Percentiles rank a stretch among this genome's conserved stretches.
These are phyloP conservation scores for Citrus reticulata DNA, from an alignment of 345 rosid genomes.

Conservation along the genomic window DNA sequence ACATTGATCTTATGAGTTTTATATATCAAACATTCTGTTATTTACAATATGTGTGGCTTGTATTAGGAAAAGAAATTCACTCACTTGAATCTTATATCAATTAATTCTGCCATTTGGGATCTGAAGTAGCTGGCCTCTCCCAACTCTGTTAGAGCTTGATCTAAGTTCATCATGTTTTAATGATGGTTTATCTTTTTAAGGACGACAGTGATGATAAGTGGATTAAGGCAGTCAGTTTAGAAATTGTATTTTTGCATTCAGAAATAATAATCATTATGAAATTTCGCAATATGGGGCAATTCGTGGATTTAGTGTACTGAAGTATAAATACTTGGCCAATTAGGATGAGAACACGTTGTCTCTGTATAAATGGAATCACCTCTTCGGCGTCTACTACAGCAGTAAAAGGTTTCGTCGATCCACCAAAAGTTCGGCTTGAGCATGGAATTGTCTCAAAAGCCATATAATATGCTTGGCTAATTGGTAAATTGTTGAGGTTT, in stretches of 20 bases:
- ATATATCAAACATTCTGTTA: not conserved
- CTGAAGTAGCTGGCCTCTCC: not conserved
- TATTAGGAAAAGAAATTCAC: not conserved
- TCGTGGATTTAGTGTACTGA: not conserved
- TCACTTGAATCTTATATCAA: not conserved
- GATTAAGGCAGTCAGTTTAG: not conserved
- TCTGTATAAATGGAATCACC: conserved; percentile 2
- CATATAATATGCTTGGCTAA: not conserved
- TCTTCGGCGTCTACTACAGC: not conserved
- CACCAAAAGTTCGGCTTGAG: not conserved
- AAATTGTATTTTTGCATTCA: not conserved
- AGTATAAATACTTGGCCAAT: not conserved
- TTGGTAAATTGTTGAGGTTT: conserved; percentile 8
- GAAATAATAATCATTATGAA: not conserved
- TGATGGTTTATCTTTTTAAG: not conserved
- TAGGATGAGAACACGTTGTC: not conserved
- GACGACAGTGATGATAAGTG: not conserved
- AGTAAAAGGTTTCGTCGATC: not conserved
- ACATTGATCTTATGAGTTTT: not conserved
- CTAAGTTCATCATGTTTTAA: not conserved
- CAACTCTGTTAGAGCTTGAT: not conserved
- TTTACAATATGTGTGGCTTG: not conserved
- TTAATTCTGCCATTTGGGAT: not conserved
- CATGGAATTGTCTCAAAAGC: not conserved
- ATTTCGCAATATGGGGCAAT: not conserved